Percentiles rank a stretch among this genome's conserved stretches.
Conservation (phyloP, 441 rosid species). For the Biscutella laevigata region DNA sequence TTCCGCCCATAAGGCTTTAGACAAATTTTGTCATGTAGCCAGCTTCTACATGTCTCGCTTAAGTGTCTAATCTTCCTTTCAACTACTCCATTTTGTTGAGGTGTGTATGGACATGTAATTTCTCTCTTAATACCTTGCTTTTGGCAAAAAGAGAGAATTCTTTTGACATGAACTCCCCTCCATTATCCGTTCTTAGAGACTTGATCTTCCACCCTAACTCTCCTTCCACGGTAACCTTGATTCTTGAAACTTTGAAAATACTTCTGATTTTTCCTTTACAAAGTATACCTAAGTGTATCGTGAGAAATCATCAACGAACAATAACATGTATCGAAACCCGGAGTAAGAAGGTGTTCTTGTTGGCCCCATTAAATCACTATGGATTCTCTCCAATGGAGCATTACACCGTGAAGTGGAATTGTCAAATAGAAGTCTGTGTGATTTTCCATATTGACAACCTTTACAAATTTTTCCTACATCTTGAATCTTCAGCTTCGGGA, state of each 20-base stretch:
- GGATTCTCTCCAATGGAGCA: not conserved
- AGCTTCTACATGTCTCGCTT: conserved; percentile 1
- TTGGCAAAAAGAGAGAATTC: not conserved
- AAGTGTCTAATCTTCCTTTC: conserved; percentile 7
- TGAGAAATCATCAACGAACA: conserved; percentile 3
- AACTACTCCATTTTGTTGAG: conserved; percentile 2
- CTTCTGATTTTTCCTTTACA: conserved; percentile 9
- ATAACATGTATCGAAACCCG: not conserved
- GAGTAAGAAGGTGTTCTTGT: not conserved
- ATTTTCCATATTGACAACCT: conserved; percentile 5
- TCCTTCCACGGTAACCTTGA: conserved; percentile 1
- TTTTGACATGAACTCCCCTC: conserved; percentile 4
- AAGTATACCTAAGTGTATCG: conserved; percentile 20
- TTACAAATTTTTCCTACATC: not conserved
- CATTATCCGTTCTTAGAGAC: not conserved
- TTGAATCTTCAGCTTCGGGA: not conserved
- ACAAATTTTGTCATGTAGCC: not conserved
- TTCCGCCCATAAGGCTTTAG: conserved; percentile 11
- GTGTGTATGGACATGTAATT: not conserved
- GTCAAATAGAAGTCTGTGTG: not conserved
- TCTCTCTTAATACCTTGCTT: conserved; percentile 1
- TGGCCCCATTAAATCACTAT: not conserved
- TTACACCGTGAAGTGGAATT: not conserved
- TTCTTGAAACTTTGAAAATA: conserved; percentile 4
- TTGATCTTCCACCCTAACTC: conserved; percentile 11